Evolutionary conservation across 352 stramenopile species (phyloP).

Genomic region (Phytophthora fragariaefolia): DNA sequence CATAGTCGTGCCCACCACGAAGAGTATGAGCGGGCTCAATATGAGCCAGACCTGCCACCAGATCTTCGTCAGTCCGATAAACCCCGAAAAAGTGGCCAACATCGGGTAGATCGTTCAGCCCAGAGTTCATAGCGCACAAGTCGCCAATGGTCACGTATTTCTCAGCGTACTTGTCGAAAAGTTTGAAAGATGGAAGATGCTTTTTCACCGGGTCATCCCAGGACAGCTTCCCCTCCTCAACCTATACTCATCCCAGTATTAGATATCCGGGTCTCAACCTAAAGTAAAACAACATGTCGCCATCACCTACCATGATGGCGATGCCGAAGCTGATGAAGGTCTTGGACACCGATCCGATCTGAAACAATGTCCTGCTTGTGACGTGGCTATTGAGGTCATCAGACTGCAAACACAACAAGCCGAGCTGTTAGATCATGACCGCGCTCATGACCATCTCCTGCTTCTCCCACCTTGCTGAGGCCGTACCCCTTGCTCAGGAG

Average conservation of each 20-base stretch:
- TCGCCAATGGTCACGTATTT: constrained; percentile 58
- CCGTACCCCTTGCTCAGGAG: constrained; percentile 52
- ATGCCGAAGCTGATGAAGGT: constrained; percentile 62
- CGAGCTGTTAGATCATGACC: not conserved
- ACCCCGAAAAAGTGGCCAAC: constrained; percentile 39
- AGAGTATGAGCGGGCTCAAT: not conserved
- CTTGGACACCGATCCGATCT: constrained; percentile 76
- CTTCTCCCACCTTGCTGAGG: constrained; percentile 31
- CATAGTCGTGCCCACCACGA: not conserved
- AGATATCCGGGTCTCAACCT: not conserved
- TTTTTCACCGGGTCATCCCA: constrained; percentile 67
- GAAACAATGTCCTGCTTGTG: constrained; percentile 57
- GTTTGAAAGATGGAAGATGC: constrained; percentile 53
- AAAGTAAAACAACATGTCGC: not conserved
- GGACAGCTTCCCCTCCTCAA: constrained; percentile 57
- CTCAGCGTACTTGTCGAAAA: constrained; percentile 70
- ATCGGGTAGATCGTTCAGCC: constrained; percentile 38
- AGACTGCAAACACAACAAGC: constrained; percentile 15
- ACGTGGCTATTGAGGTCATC: constrained; percentile 44
- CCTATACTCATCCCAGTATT: constrained; percentile 14
- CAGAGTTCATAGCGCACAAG: constrained; percentile 69
- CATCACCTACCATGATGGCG: constrained; percentile 39
- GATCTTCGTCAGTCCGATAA: constrained; percentile 45
- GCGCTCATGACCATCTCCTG: not conserved
- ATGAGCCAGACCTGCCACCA: constrained; percentile 26